Conservation (phyloP, 2,329 filamentous ascomycete genomes). For the Coniochaeta sp. region DNA sequence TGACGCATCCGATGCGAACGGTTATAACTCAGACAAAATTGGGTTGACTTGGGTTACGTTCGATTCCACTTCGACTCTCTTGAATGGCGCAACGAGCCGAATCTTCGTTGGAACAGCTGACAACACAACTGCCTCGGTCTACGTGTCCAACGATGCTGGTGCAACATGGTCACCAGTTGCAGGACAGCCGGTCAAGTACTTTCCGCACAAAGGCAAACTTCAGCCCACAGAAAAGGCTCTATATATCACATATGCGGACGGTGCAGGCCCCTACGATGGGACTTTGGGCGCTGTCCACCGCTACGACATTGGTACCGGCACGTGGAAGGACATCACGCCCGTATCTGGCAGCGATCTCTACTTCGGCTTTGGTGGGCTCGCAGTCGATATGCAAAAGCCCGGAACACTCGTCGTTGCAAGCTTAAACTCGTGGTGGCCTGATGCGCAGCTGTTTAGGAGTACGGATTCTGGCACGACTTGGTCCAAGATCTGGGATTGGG, state of each 20-base stretch:
- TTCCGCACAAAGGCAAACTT: slow-evolving; percentile 47
- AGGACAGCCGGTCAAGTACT: slow-evolving; percentile 40
- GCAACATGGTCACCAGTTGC: slow-evolving; percentile 42
- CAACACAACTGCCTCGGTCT: slow-evolving; percentile 43
- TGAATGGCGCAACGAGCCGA: slow-evolving; percentile 40
- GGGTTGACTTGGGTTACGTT: slow-evolving; percentile 48
- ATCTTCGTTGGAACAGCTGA: slow-evolving; percentile 52
- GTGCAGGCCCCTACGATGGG: slow-evolving; percentile 50
- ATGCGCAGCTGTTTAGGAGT: slow-evolving; percentile 48
- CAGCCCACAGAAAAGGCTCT: slow-evolving; percentile 43
- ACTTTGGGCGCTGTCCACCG: slow-evolving; percentile 43
- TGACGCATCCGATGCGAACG: slow-evolving; percentile 34
- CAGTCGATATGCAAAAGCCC: slow-evolving; percentile 43
- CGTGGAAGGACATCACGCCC: slow-evolving; percentile 51
- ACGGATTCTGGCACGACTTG: slow-evolving; percentile 47
- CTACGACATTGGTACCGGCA: slow-evolving; percentile 39
- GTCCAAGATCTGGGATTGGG: slow-evolving; percentile 46
- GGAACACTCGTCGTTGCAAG: slow-evolving; percentile 50
- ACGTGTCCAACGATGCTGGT: slow-evolving; percentile 45
- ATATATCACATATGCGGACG: slow-evolving; percentile 48
- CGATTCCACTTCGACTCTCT: slow-evolving; percentile 39
- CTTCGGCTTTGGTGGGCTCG: slow-evolving; percentile 50
- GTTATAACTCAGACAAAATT: slow-evolving; percentile 37
- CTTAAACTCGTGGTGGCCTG: slow-evolving; percentile 53
- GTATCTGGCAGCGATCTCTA: slow-evolving; percentile 36